These are phyloP conservation scores for Fusarium sublunatum DNA, from an alignment of 2,329 filamentous ascomycete species.

Conservation along the genomic window DNA sequence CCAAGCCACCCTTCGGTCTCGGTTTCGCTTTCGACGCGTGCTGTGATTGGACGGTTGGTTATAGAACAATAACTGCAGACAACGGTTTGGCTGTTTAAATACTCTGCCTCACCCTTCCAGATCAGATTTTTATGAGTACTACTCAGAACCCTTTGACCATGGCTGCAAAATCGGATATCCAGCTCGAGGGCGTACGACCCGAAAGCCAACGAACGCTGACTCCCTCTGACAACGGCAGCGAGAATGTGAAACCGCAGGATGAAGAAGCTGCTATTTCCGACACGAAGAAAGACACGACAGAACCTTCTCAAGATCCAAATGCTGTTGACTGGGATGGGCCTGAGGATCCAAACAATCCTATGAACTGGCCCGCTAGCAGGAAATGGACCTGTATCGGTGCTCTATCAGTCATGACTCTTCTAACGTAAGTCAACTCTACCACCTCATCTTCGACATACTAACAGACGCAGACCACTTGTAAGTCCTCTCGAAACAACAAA, in stretches of 20 bases:
- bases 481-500: background rate
- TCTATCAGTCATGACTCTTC: conserved; percentile 47
- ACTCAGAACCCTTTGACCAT: background rate
- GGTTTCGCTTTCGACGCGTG: background rate
- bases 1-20: background rate
- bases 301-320: conserved; percentile 35
- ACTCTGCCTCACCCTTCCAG: background rate
- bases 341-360: conserved; percentile 68
- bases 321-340: conserved; percentile 43
- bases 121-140: background rate
- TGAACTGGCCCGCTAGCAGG: conserved; percentile 70
- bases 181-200: conserved; percentile 17
- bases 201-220: conserved; percentile 39
- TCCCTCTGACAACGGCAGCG: conserved; percentile 10
- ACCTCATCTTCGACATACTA: background rate
- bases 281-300: background rate
- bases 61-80: no score
- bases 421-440: conserved; percentile 36
- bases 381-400: conserved; percentile 51
- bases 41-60: background rate
- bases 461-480: conserved; percentile 41
- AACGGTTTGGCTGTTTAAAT: conserved; percentile 19
- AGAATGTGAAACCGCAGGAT: conserved; percentile 4
- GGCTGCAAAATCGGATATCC: conserved; percentile 10
- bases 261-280: conserved; percentile 17